Conservation (phyloP, 257 asterid genomes). For the Sherardia arvensis region DNA sequence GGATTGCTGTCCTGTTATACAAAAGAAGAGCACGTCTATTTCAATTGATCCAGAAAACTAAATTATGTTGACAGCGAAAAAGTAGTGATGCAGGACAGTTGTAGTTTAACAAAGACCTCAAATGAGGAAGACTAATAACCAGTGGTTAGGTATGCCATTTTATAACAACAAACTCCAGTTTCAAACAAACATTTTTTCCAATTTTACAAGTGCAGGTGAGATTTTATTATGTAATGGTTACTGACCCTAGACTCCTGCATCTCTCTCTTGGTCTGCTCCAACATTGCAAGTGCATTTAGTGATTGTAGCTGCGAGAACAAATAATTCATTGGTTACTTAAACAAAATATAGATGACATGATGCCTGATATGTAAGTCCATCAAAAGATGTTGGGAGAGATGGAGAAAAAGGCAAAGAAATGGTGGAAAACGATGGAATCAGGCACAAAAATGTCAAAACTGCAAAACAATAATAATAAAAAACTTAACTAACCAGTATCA, state of each 20-base stretch:
- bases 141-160: not conserved
- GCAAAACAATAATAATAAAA: not conserved
- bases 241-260: constrained; percentile 42
- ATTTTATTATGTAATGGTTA: not conserved
- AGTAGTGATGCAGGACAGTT: not conserved
- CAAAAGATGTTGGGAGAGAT: not conserved
- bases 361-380: too few relatives aligned
- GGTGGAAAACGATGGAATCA: not conserved
- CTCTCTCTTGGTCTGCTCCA: constrained; percentile 46
- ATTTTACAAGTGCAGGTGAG: not conserved
- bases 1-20: constrained; percentile 31
- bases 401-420: not conserved
- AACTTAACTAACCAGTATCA: constrained; percentile 69
- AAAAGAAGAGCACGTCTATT: not conserved
- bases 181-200: not conserved
- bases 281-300: constrained; percentile 47
- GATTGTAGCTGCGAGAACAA: constrained; percentile 62
- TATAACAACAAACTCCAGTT: not conserved
- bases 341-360: not conserved
- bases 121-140: not conserved
- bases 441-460: not conserved
- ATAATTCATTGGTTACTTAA: constrained; percentile 2
- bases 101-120: not conserved
- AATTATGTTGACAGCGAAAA: not conserved
- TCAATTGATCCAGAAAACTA: not conserved